Percentiles rank a stretch among this genome's conserved stretches.
Evolutionary conservation across 305 asterid genomes (phyloP).

Genomic region (Nicotiana rustica): DNA sequence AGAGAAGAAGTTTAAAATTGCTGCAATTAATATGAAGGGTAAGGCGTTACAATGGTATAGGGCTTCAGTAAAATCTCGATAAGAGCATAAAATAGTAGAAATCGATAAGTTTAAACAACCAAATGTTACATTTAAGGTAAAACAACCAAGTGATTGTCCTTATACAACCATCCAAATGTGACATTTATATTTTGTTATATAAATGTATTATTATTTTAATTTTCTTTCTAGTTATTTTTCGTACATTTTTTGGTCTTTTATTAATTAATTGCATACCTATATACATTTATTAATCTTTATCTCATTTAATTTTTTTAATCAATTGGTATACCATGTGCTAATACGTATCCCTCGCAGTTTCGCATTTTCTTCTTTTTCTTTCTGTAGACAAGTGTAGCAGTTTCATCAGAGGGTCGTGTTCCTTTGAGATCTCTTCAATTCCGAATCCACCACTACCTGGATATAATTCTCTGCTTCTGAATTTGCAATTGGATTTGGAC

Average conservation of each 20-base stretch:
- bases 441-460: conserved; percentile 1
- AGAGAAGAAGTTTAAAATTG: too few relatives aligned
- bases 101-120: too few relatives aligned
- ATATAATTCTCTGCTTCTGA: conserved; percentile 9
- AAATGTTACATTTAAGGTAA: too few relatives aligned
- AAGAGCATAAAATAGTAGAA: too few relatives aligned
- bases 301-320: not conserved
- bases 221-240: not conserved
- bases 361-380: not conserved
- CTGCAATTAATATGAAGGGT: too few relatives aligned
- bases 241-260: not conserved
- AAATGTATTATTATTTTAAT: too few relatives aligned
- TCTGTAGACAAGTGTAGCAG: not conserved
- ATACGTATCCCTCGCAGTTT: not conserved
- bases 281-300: not conserved
- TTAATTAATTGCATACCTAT: not conserved
- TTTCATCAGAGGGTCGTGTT: not conserved
- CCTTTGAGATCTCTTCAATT: not conserved
- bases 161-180: too few relatives aligned
- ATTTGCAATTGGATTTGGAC: not conserved
- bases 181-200: too few relatives aligned
- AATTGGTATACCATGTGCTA: not conserved
- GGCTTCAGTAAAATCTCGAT: too few relatives aligned
- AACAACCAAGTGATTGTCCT: too few relatives aligned
- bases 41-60: too few relatives aligned